A percentile compares a stretch with the other conserved stretches of the same genome.
phyloP scores from a whole-genome alignment of 768 basidiomycete genomes.

The Xanthoconium stramineum region DNA sequence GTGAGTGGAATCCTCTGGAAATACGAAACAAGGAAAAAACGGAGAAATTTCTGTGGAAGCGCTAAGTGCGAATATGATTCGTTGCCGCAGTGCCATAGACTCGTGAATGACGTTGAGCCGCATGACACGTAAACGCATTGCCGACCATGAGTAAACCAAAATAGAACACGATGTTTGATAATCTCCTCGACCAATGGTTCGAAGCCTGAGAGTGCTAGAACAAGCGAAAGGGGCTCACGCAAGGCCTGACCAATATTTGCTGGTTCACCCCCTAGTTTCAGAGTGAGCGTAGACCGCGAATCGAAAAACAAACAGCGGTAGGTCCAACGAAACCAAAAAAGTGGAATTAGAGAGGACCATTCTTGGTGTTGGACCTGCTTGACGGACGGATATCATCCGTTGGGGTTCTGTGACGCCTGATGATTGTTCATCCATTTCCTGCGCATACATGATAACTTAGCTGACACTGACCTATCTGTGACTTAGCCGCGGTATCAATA shows the following conservation, averaged over 20 bases:
- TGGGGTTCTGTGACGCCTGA: neutral
- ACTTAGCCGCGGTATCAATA: conserved; percentile 14
- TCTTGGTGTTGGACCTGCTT: too few species aligned
- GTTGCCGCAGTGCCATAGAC: neutral
- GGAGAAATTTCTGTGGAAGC: neutral
- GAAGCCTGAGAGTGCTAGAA: neutral
- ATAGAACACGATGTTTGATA: neutral
- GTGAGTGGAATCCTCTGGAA: neutral
- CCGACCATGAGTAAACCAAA: neutral
- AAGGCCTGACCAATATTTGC: too few species aligned
- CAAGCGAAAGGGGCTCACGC: too few species aligned
- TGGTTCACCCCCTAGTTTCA: neutral
- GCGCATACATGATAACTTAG: neutral
- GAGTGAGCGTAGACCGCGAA: neutral
- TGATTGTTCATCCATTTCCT: neutral
- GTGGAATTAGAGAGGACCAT: too few species aligned
- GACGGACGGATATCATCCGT: neutral
- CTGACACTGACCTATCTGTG: neutral
- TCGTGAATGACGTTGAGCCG: neutral
- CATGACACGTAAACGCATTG: neutral
- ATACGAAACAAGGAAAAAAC: neutral
- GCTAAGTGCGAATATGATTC: neutral
- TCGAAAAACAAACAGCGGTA: neutral
- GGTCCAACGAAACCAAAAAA: neutral
- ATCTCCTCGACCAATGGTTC: neutral